These are phyloP conservation scores for Aciculosporium take DNA, from an alignment of 2,329 filamentous ascomycete genomes.

Conservation along the genomic window DNA sequence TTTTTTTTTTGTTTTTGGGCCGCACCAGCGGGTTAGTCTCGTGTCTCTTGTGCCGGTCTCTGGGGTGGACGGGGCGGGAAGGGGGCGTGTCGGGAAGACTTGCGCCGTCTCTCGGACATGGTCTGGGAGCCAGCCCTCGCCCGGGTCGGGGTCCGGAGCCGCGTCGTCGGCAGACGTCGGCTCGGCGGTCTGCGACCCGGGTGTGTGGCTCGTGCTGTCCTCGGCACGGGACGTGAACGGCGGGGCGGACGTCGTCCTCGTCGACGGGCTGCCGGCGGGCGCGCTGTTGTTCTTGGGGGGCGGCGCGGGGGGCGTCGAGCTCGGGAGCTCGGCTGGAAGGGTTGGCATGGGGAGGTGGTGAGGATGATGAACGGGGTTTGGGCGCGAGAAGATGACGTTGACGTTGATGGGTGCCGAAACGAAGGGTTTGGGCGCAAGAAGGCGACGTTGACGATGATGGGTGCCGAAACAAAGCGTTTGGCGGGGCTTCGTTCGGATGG, in stretches of 20 bases:
- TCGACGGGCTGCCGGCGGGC: conserved; percentile 42
- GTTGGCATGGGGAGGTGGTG: conserved; percentile 13
- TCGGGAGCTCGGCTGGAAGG: conserved; percentile 16
- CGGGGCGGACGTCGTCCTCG: conserved; percentile 21
- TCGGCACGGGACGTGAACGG: no score
- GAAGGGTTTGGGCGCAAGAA: neutral
- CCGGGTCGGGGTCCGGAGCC: conserved; percentile 44
- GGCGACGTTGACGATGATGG: neutral
- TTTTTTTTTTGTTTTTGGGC: conserved; percentile 5
- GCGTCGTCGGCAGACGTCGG: no score
- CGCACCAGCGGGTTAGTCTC: no score
- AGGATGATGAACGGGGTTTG: neutral
- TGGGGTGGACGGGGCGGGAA: no score
- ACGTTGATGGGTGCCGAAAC: neutral
- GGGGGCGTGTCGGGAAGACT: conserved; percentile 18
- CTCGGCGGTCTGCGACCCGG: no score
- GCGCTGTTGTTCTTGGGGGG: conserved; percentile 61
- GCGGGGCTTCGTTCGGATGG: no score
- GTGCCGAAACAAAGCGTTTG: neutral
- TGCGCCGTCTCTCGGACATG: conserved; percentile 72
- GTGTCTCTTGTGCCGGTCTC: no score
- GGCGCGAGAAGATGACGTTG: neutral
- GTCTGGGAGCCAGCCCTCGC: conserved; percentile 66
- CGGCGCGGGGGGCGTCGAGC: conserved; percentile 44
- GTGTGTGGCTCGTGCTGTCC: no score